Percentiles rank a stretch among this genome's conserved stretches.
Conservation (phyloP, 2,329 filamentous ascomycete genomes). For the Fusarium burgessii region DNA sequence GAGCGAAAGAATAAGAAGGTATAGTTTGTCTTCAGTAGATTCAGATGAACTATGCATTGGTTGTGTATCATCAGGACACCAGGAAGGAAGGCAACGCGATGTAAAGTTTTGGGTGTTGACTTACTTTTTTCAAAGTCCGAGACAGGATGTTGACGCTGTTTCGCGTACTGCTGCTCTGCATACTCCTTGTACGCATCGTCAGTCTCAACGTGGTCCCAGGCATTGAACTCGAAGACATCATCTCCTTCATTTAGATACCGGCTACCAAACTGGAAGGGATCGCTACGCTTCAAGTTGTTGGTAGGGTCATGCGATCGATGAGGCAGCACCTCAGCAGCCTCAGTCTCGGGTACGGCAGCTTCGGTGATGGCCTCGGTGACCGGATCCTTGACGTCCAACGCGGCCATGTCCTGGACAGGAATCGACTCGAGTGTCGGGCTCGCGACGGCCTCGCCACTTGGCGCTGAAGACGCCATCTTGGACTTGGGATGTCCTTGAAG, state of each 20-base stretch:
- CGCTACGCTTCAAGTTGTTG: slow-evolving; percentile 84
- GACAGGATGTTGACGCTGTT: slow-evolving; percentile 87
- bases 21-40: slow-evolving; percentile 71
- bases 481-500: slow-evolving; percentile 30
- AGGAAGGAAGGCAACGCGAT: slow-evolving; percentile 13
- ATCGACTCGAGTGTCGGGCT: slow-evolving; percentile 34
- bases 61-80: slow-evolving; percentile 69
- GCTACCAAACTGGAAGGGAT: slow-evolving; percentile 96
- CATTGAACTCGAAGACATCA: slow-evolving; percentile 96
- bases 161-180: slow-evolving; percentile 83
- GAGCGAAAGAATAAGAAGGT: slow-evolving; percentile 75
- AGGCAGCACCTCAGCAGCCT: slow-evolving; percentile 57
- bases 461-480: slow-evolving; percentile 44
- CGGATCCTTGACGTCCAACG: slow-evolving; percentile 45
- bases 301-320: slow-evolving; percentile 78
- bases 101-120: slow-evolving; percentile 46
- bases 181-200: slow-evolving; percentile 90
- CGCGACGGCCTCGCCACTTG: slow-evolving; percentile 39
- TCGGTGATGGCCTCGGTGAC: slow-evolving; percentile 32
- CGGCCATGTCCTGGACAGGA: slow-evolving; percentile 43
- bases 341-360: slow-evolving; percentile 25
- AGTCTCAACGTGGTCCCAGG: slow-evolving; percentile 97
- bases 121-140: slow-evolving; percentile 91
- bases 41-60: slow-evolving; percentile 80
- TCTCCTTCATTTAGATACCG: slow-evolving; percentile 86